Evolutionary conservation across 164 flowering plant genomes (phyloP).

Genomic region (Piper betle): DNA sequence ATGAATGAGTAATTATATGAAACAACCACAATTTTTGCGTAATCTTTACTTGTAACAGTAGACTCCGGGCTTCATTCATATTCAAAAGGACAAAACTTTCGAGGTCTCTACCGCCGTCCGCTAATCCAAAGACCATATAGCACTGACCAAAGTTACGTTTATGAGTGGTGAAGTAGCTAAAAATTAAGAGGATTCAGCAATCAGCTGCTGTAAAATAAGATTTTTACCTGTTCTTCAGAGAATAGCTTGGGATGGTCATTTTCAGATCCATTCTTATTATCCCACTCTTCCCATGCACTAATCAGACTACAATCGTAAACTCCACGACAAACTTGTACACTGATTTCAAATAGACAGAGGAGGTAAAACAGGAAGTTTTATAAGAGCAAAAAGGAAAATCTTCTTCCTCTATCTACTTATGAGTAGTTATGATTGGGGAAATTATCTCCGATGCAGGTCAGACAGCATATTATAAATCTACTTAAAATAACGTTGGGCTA

Average conservation of each 20-base stretch:
- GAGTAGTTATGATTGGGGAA: too few species aligned
- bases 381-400: not conserved
- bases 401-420: too few species aligned
- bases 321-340: slow-evolving; percentile 77
- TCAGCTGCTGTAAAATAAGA: too few species aligned
- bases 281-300: slow-evolving; percentile 64
- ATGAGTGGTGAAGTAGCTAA: not conserved
- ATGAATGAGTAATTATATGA: too few species aligned
- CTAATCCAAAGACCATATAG: slow-evolving; percentile 70
- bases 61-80: slow-evolving; percentile 68
- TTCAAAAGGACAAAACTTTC: slow-evolving; percentile 80
- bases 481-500: too few species aligned
- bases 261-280: too few species aligned
- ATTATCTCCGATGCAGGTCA: too few species aligned
- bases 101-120: slow-evolving; percentile 86
- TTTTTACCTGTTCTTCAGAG: too few species aligned
- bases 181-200: not conserved
- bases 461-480: too few species aligned
- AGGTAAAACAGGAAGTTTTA: not conserved
- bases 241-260: too few species aligned
- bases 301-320: slow-evolving; percentile 55
- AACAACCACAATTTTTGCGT: too few species aligned
- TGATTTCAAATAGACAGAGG: slow-evolving; percentile 11
- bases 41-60: slow-evolving; percentile 49
- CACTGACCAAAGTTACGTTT: slow-evolving; percentile 34